These are phyloP conservation scores for Hyaloperonospora arabidopsidis DNA, from an alignment of 352 stramenopile species.

Conservation along the genomic window DNA sequence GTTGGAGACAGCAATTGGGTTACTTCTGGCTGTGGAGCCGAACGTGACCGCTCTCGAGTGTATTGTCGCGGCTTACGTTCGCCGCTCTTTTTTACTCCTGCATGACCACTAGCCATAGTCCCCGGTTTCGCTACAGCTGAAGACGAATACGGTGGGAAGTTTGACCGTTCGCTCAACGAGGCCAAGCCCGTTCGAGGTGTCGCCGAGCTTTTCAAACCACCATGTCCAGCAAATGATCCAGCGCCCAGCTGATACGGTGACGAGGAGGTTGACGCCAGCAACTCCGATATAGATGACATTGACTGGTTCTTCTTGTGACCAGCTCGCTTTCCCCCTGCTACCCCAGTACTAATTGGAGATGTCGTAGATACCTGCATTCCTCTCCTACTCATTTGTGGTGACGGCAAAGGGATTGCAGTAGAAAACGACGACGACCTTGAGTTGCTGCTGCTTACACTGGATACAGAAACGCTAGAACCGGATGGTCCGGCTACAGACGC, in stretches of 20 bases:
- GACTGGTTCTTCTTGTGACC: conserved; percentile 86
- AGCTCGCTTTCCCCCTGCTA: conserved; percentile 46
- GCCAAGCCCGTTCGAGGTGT: conserved; percentile 65
- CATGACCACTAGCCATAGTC: conserved; percentile 2
- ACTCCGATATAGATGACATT: conserved; percentile 83
- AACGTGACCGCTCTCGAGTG: conserved; percentile 47
- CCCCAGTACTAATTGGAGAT: conserved; percentile 19
- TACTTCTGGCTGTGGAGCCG: conserved; percentile 41
- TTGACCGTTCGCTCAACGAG: conserved; percentile 56
- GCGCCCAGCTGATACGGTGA: conserved; percentile 62
- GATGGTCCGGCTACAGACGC: conserved; percentile 14
- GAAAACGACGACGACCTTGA: conserved; percentile 39
- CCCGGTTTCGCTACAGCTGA: conserved; percentile 13
- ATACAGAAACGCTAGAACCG: conserved; percentile 27
- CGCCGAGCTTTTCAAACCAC: conserved; percentile 37
- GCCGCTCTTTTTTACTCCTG: conserved; percentile 14
- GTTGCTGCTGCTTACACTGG: conserved; percentile 28
- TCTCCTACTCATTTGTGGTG: conserved; percentile 28
- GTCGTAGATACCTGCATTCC: conserved; percentile 29
- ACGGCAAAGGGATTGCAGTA: conserved; percentile 19
- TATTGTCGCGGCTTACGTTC: conserved; percentile 28
- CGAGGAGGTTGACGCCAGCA: conserved; percentile 45
- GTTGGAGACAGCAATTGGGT: conserved; percentile 12
- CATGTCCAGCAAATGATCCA: conserved; percentile 25
- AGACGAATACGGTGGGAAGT: conserved; percentile 16